A percentile compares a stretch with the other conserved stretches of the same genome.
Evolutionary conservation across 805 yeast species (phyloP).

Genomic region (Scheffersomyces spartinae): DNA sequence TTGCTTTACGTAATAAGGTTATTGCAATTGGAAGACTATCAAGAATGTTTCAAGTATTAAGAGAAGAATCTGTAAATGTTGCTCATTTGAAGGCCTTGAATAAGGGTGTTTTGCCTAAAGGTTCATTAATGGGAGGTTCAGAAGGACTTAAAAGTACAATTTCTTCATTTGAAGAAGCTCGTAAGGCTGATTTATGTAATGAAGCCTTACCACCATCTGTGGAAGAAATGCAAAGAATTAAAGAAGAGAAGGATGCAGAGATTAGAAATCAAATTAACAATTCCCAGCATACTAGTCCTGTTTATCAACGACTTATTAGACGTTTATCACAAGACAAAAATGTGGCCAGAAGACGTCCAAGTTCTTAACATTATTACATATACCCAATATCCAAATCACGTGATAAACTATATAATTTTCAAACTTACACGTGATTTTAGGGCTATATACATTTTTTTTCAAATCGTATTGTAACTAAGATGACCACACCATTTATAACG

Average conservation of each 20-base stretch:
- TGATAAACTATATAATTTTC: too few species aligned
- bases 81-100: slow-evolving; percentile 62
- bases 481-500: too few species aligned
- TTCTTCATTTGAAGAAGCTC: slow-evolving; percentile 71
- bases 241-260: slow-evolving; percentile 34
- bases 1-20: slow-evolving; percentile 73
- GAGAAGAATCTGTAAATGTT: slow-evolving; percentile 83
- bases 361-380: too few species aligned
- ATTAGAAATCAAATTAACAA: slow-evolving; percentile 24
- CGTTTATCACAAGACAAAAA: slow-evolving; percentile 19
- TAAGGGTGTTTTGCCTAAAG: slow-evolving; percentile 77
- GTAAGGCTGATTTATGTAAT: slow-evolving; percentile 64
- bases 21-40: slow-evolving; percentile 94
- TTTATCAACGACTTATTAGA: slow-evolving; percentile 26
- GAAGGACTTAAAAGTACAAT: slow-evolving; percentile 67
- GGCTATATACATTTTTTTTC: too few species aligned
- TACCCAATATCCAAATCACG: too few species aligned
- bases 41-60: slow-evolving; percentile 77
- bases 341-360: too few species aligned
- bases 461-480: too few species aligned
- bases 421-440: too few species aligned
- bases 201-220: slow-evolving; percentile 81
- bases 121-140: slow-evolving; percentile 71
- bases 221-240: slow-evolving; percentile 39
- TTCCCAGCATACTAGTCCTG: slow-evolving; percentile 20